Conservation (phyloP, 2,329 filamentous ascomycete species). For the Chaetomium olivaceum region DNA sequence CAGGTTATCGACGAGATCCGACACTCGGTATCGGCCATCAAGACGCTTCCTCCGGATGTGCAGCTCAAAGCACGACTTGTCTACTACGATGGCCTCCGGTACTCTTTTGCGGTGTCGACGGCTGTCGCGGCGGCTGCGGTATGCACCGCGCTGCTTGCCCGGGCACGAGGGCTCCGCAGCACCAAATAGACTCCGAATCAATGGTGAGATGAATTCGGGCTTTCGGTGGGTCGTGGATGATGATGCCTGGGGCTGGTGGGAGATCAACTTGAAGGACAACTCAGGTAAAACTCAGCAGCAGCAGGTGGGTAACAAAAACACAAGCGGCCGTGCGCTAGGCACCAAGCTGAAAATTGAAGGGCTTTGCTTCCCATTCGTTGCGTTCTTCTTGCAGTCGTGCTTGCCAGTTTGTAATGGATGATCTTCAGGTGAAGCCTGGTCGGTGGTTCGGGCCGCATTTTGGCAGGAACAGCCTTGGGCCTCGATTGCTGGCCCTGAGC, state of each 20-base stretch:
- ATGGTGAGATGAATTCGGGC: background rate
- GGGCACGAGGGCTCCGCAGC: conserved; percentile 38
- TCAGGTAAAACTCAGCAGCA: background rate
- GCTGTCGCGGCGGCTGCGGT: conserved; percentile 52
- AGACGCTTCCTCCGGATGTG: conserved; percentile 55
- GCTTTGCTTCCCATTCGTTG: background rate
- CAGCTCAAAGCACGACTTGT: conserved; percentile 58
- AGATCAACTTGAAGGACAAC: background rate
- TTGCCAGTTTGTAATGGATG: background rate
- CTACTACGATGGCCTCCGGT: conserved; percentile 60
- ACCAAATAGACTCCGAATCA: conserved; percentile 28
- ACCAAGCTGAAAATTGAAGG: background rate
- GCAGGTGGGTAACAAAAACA: background rate
- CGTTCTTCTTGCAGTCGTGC: background rate
- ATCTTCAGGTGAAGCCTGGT: too few species aligned
- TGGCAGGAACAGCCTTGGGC: background rate
- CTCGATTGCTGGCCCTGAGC: background rate
- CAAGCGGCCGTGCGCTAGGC: background rate
- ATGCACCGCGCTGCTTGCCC: conserved; percentile 49
- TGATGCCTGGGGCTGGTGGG: background rate
- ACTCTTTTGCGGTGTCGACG: conserved; percentile 58
- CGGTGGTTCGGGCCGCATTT: background rate
- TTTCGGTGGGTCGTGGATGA: too few species aligned
- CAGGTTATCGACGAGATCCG: conserved; percentile 63
- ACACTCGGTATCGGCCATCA: conserved; percentile 59